Conservation (phyloP, 495 filamentous ascomycete genomes). For the Pyronema omphalodes region DNA sequence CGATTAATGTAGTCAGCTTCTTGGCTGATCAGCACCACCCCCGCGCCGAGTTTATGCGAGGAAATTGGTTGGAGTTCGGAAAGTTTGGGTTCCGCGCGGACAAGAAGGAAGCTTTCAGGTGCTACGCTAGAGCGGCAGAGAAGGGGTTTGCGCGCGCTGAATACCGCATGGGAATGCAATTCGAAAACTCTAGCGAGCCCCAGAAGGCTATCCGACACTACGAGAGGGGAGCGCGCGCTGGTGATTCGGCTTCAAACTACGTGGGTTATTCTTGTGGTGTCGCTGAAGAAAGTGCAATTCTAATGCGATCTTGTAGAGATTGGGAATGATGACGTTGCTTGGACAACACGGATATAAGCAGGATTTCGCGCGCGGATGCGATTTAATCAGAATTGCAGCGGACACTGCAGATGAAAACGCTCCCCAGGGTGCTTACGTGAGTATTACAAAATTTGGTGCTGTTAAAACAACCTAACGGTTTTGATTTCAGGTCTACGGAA, state of each 20-base stretch:
- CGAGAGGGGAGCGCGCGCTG: slow-evolving; percentile 49
- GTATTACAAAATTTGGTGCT: slow-evolving; percentile 12
- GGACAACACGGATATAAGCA: slow-evolving; percentile 80
- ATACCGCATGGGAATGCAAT: slow-evolving; percentile 97
- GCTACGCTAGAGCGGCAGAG: slow-evolving; percentile 69
- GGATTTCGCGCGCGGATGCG: slow-evolving; percentile 58
- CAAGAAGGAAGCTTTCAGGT: slow-evolving; percentile 81
- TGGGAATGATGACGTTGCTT: slow-evolving; percentile 94
- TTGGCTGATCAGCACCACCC: slow-evolving; percentile 82
- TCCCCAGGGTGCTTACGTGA: slow-evolving; percentile 80
- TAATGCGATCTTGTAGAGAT: slow-evolving; percentile 30
- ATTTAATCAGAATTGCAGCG: slow-evolving; percentile 65
- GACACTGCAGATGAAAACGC: slow-evolving; percentile 90
- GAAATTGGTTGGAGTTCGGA: slow-evolving; percentile 96
- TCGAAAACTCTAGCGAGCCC: slow-evolving; percentile 79
- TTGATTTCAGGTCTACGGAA: slow-evolving; percentile 55
- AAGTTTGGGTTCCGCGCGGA: slow-evolving; percentile 79
- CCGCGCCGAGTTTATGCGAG: slow-evolving; percentile 82
- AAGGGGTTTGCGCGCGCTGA: slow-evolving; percentile 85
- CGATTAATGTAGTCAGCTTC: slow-evolving; percentile 78
- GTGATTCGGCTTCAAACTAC: slow-evolving; percentile 87
- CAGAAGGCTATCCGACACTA: slow-evolving; percentile 84
- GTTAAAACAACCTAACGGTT: not conserved
- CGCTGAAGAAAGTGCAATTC: slow-evolving; percentile 18
- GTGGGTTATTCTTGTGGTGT: slow-evolving; percentile 25